A percentile compares a stretch with the other conserved stretches of the same genome.
Conservation (phyloP, 768 basidiomycete genomes). For the Mycena leptocephala region DNA sequence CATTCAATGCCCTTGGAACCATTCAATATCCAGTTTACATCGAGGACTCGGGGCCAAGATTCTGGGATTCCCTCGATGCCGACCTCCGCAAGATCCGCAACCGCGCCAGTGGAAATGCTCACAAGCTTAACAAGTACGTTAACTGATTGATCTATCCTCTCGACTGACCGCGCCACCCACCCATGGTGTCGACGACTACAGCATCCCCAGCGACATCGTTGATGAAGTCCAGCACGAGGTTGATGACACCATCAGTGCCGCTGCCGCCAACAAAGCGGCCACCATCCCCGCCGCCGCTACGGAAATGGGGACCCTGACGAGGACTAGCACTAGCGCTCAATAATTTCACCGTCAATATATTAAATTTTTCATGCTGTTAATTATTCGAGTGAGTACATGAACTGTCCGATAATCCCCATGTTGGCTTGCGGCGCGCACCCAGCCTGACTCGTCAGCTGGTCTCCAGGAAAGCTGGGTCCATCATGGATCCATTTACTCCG, state of each 20-base stretch:
- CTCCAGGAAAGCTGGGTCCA: conserved; percentile 19
- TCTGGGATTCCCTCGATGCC: not conserved
- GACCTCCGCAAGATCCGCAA: too few relatives aligned
- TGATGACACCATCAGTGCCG: not conserved
- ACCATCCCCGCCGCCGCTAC: conserved; percentile 1
- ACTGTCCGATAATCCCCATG: not conserved
- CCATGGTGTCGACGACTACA: conserved; percentile 4
- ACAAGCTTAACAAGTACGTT: not conserved
- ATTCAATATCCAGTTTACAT: not conserved
- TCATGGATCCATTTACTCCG: conserved; percentile 10
- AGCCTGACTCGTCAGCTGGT: not conserved
- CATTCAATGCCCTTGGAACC: too few relatives aligned
- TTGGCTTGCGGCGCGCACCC: not conserved
- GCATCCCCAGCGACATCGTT: not conserved
- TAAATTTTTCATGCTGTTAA: not conserved
- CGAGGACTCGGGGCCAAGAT: not conserved
- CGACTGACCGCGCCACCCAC: conserved; percentile 10
- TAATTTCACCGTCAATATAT: conserved; percentile 6
- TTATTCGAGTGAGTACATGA: not conserved
- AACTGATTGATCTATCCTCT: not conserved
- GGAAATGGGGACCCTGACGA: not conserved
- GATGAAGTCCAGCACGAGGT: conserved; percentile 7
- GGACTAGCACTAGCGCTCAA: not conserved
- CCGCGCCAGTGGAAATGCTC: too few relatives aligned
- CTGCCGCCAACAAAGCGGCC: not conserved